Conservation (phyloP, 345 rosid genomes). For the Hibiscus mutabilis region DNA sequence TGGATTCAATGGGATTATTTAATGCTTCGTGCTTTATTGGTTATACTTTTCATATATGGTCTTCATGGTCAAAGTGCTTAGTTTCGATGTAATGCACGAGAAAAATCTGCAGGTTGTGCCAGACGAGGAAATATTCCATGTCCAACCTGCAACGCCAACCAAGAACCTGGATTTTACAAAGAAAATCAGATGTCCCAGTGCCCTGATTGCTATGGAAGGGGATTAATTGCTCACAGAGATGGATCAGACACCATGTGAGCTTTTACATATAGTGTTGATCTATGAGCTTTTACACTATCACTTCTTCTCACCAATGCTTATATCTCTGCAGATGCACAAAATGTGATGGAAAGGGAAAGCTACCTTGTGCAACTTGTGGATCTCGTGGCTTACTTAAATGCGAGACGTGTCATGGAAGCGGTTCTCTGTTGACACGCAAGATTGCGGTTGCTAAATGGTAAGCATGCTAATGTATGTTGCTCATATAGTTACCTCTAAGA, state of each 20-base stretch:
- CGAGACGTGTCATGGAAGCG: conserved; percentile 48
- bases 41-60: background rate
- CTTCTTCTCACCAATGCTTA: background rate
- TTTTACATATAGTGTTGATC: conserved; percentile 9
- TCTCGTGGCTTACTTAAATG: conserved; percentile 85
- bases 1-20: background rate
- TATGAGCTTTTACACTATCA: background rate
- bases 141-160: conserved; percentile 62
- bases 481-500: background rate
- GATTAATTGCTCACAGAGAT: conserved; percentile 86
- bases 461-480: background rate
- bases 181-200: conserved; percentile 68
- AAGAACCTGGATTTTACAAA: conserved; percentile 74
- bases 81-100: conserved; percentile 16
- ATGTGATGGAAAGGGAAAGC: conserved; percentile 78
- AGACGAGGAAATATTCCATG: conserved; percentile 69
- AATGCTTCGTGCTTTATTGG: background rate
- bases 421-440: conserved; percentile 60
- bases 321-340: conserved; percentile 45
- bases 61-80: background rate
- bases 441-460: conserved; percentile 73
- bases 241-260: conserved; percentile 86
- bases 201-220: conserved; percentile 72
- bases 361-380: conserved; percentile 73
- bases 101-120: conserved; percentile 46